Evolutionary conservation across 495 filamentous ascomycete genomes (phyloP), one percentile per base, ranked within the genome.

Genomic region (Hyaloscypha variabilis): DNA sequence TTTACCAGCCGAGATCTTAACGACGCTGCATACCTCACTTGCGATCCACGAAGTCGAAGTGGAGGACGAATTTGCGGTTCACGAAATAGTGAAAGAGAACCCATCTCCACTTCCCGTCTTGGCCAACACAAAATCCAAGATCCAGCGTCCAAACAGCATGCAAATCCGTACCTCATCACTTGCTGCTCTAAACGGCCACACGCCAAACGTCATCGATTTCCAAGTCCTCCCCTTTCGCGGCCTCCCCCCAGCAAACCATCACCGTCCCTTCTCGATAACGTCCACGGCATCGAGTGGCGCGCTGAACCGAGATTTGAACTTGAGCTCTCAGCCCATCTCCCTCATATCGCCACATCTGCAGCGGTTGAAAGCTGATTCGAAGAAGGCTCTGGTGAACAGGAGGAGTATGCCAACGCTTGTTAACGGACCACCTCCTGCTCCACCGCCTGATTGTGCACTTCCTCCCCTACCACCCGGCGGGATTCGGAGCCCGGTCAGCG

Each of bases 361-460:
- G 29, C 52, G 61, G 2, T 14, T 69, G 11, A 66, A 50, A 17
- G 42, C 52, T 8, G 52, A 65, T n/a, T 23, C 19, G 8, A 60
- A 69, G 8, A 77, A 79, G 53, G 36, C 60, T 30, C 65, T 81
- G 14, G 34, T 62, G 26, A 73, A 76, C 29, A 79, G 85, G 34
- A 83, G 82, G 65, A 88, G 86, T 69, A 79, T 89, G 79, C 84
- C 85, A 5, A 82, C 83, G 8, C 74, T 90, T 31, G 75, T 75
- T 1, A 77, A 84, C 13, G 86, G 86, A 1, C 88, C 87, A 51
- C 88, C 88, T 0, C 81, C 79, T 14, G 84, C 81, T 17, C 88
- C 88, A 14, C 88, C 88, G 19, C 88, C 88, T 13, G 86, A 81
- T 23, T 83, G 81, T 58, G 87, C 88, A 0, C 78, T 90, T 4